Conservation (phyloP, 345 rosid species). For the Syzygium jambos region DNA sequence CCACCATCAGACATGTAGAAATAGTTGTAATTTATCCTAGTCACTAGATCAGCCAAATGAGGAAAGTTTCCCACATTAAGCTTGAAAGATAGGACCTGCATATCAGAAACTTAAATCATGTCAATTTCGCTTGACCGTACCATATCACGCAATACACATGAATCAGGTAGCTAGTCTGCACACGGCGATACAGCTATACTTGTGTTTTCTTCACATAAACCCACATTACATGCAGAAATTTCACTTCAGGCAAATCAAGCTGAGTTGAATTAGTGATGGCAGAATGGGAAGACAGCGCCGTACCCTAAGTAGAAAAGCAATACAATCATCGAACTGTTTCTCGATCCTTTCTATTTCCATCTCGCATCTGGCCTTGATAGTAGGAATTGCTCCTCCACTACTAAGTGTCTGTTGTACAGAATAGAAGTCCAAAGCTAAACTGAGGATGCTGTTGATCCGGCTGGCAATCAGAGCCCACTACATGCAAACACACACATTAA, state of each 20-base stretch:
- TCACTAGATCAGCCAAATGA: conserved; percentile 87
- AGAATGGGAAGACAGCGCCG: background rate
- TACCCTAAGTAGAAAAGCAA: conserved; percentile 94
- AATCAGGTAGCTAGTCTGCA: background rate
- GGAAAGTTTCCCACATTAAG: conserved; percentile 92
- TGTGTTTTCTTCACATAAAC: background rate
- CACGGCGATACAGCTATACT: background rate
- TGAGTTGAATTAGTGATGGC: background rate
- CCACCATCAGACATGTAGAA: conserved; percentile 91
- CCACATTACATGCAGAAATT: background rate
- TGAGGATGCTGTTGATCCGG: conserved; percentile 83
- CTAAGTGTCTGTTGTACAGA: conserved; percentile 75
- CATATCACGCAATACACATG: background rate
- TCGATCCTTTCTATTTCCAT: conserved; percentile 74
- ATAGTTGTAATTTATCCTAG: conserved; percentile 88
- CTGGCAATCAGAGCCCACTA: conserved; percentile 95
- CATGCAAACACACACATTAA: background rate
- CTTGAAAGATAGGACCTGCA: conserved; percentile 84
- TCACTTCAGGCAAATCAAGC: background rate
- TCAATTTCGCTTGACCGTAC: background rate
- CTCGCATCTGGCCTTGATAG: conserved; percentile 78
- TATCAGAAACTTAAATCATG: background rate
- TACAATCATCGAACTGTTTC: conserved; percentile 87
- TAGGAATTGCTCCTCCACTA: conserved; percentile 68
- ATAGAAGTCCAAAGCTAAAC: conserved; percentile 87